Evolutionary conservation across 192 early-diverging fungal species (phyloP).

Genomic region (Rhizophagus sp.): DNA sequence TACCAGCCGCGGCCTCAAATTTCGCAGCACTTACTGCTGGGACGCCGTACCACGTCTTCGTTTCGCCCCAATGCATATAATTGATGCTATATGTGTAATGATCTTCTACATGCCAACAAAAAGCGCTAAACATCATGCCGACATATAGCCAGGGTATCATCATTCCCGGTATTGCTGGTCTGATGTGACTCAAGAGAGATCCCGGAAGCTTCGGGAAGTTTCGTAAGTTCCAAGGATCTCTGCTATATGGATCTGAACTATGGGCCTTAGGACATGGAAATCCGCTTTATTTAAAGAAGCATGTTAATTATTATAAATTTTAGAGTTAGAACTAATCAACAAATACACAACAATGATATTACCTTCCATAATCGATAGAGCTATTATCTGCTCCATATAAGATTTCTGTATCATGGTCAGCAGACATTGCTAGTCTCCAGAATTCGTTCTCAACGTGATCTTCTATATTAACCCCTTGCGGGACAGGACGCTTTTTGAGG

Average conservation of each 20-base stretch:
- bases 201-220: constrained; percentile 77
- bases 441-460: constrained; percentile 88
- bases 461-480: constrained; percentile 57
- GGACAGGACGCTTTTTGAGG: constrained; percentile 38
- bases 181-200: constrained; percentile 88
- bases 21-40: constrained; percentile 74
- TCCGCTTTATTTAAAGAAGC: constrained; percentile 53
- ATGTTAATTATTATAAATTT: constrained; percentile 16
- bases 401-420: constrained; percentile 87
- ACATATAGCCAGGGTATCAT: constrained; percentile 98
- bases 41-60: constrained; percentile 98
- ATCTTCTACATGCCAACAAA: constrained; percentile 99
- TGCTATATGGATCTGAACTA: constrained; percentile 66
- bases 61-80: constrained; percentile 94
- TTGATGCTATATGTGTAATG: constrained; percentile 97
- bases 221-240: constrained; percentile 86
- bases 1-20: constrained; percentile 85
- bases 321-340: neutral
- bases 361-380: constrained; percentile 87
- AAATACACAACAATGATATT: neutral
- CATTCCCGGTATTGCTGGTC: constrained; percentile 94
- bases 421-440: constrained; percentile 86
- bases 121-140: constrained; percentile 93
- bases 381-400: constrained; percentile 98
- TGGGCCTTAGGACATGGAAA: constrained; percentile 75